Base-by-base conservation (phyloP, 441 rosid species). In the Gossypium lobatum region DNA sequence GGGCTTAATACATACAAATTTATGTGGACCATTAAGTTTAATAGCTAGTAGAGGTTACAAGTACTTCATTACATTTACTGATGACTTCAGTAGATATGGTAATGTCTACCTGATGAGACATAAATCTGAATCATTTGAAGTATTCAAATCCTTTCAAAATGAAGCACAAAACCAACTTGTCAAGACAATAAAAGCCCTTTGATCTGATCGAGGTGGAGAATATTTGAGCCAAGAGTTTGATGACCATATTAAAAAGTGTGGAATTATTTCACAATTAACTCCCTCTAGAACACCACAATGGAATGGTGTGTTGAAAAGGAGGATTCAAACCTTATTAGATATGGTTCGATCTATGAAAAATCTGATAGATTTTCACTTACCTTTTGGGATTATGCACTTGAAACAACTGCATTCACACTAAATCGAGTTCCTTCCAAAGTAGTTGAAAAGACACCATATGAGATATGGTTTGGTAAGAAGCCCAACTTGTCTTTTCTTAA, bases 311-410 rank as follows among this genome's bases (percentile, higher is more conserved):
- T n/a, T 2, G 0, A 4, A 13, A n/a, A 50, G 6, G 17, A 50
- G 55, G 0, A 50, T n/a, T 50, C 7, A 0, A n/a, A 50, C 9
- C 4, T 14, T 13, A 14, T 50, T 50, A 3, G 17, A 50, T 14
- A 50, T 50, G 20, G 55, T 50, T 50, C 0, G 2, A 50, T 50
- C 1, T 13, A 14, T 4, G 6, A n/a, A 3, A 1, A 14, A 5
- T 13, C 1, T n/a, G 0, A 50, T 0, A n/a, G 0, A 50, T 3
- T 14, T 50, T 3, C 0, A 0, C 5, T 13, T 3, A 4, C n/a
- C 55, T 14, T 14, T 3, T n/a, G 7, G 16, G 18, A 1, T 50
- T 1, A 2, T 50, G 1, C 16, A n/a, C 13, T 42, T 42, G 3
- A 31, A 31, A 31, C 6, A 31, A 1, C 0, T 31, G 6, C 0